A percentile compares a stretch with the other conserved stretches of the same genome.
Conservation (phyloP, 768 basidiomycete genomes). For the Cubamyces lactineus region DNA sequence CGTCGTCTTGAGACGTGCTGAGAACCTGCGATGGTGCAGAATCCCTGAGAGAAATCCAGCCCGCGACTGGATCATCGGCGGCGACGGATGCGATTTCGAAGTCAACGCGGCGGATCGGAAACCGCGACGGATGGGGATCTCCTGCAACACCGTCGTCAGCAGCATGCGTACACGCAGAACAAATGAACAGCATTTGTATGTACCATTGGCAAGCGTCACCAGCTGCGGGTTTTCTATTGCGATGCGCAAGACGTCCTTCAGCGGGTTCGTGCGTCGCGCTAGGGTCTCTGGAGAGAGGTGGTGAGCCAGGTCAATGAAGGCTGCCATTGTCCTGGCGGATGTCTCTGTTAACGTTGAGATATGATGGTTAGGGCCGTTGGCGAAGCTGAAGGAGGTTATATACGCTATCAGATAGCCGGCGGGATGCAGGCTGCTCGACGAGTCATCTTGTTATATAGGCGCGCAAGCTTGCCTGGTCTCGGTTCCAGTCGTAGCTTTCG, state of each 20-base stretch:
- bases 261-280: slow-evolving; percentile 35
- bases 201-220: slow-evolving; percentile 41
- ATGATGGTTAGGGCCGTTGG: no score
- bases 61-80: slow-evolving; percentile 33
- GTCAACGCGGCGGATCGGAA: slow-evolving; percentile 37
- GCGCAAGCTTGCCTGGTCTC: no score
- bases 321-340: neutral
- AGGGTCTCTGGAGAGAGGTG: slow-evolving; percentile 40
- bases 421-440: no score
- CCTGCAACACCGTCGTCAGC: slow-evolving; percentile 26
- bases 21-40: slow-evolving; percentile 30
- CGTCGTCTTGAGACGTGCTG: slow-evolving; percentile 28
- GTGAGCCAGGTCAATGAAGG: slow-evolving; percentile 35
- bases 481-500: no score
- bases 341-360: no score
- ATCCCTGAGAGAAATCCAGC: slow-evolving; percentile 31
- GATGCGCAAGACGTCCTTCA: slow-evolving; percentile 39
- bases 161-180: neutral
- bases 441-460: no score
- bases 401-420: no score
- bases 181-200: neutral
- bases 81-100: slow-evolving; percentile 38
- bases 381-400: no score
- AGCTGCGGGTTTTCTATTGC: slow-evolving; percentile 32
- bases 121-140: slow-evolving; percentile 39